Evolutionary conservation across 768 basidiomycete genomes (phyloP), one percentile per base, ranked within the genome.

Genomic region (Panaeolus cyanescens): DNA sequence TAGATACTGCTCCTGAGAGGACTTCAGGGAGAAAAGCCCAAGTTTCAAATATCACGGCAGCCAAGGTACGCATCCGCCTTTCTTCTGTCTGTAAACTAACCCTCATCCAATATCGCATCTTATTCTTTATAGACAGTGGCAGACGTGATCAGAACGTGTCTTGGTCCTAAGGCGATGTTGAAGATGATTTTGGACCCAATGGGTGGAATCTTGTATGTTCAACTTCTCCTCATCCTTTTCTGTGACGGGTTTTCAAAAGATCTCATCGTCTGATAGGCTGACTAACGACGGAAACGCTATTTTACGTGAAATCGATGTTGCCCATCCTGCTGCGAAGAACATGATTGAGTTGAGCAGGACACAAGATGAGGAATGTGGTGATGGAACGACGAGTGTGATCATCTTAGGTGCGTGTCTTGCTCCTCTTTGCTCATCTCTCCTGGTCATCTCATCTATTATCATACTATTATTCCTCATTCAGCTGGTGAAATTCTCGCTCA

Each of bases 271-370:
- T 28, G n/a, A 8, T 65, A 97, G 96, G 64, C 79, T 98, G 19
- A 99, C 97, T 2, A 98, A 99, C 74, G 96, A 99, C 70, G 96
- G 97, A n/a, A 98, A 99, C 69, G 96, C 97, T 2, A 99, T 99
- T 64, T 80, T 99, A 37, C 90, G 97, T 57, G 97, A 99, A 75
- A 99, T 99, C 67, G 97, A 99, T 67, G 97, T 99, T 31, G 95
- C 96, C 2, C 97, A 99, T 69, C 97, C 96, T 3, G 97, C 97
- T 28, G 96, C 97, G 25, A 99, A 99, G 80, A 97, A 96, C 67
- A 99, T 99, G 96, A 97, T 99, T 65, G 97, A 99, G 77, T 87
- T 99, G 10, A 94, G 93, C 68, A 79, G 97, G 72, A 99, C 97
- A 1, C 97, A 99, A 74, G 97, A 99, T 68, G 97, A 99, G 77